phyloP scores from a whole-genome alignment of 768 basidiomycete species.

The Tricholoma terreum region DNA sequence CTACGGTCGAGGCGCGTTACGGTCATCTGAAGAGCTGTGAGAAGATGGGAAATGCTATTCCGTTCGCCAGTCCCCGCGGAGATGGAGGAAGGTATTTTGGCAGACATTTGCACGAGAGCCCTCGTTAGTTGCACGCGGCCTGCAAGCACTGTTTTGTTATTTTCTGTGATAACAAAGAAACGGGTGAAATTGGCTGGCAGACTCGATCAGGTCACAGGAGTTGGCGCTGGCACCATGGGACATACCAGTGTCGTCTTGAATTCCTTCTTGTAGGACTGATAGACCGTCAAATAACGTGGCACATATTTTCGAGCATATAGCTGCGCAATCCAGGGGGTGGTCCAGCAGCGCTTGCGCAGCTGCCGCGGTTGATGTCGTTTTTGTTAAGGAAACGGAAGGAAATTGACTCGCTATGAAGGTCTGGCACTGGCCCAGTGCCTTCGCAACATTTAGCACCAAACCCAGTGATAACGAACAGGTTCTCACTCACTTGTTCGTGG shows the following conservation, averaged over 20 bases:
- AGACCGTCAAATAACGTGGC: conserved; percentile 58
- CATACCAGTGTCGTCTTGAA: conserved; percentile 60
- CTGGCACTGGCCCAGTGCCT: conserved; percentile 79
- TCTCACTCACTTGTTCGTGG: conserved; percentile 66
- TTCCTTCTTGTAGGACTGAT: conserved; percentile 55
- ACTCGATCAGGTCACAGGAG: background rate
- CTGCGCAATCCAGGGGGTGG: conserved; percentile 52
- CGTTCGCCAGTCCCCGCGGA: conserved; percentile 5
- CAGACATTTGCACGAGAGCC: conserved; percentile 32
- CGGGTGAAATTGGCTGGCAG: conserved; percentile 62
- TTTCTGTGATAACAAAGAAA: conserved; percentile 56
- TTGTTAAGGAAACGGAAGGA: conserved; percentile 49
- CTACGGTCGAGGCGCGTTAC: conserved; percentile 62
- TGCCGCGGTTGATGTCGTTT: conserved; percentile 68
- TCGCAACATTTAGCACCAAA: background rate
- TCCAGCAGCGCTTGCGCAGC: conserved; percentile 54
- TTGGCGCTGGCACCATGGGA: background rate
- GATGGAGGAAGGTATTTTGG: conserved; percentile 7
- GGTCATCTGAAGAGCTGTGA: conserved; percentile 38
- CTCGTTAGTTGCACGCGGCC: conserved; percentile 15
- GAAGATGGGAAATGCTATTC: conserved; percentile 23
- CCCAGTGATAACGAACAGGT: conserved; percentile 1
- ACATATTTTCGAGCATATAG: conserved; percentile 72
- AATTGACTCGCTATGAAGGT: conserved; percentile 53
- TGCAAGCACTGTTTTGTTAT: conserved; percentile 20